Percentiles rank a stretch among this genome's conserved stretches.
Evolutionary conservation across 805 yeast species (phyloP).

Genomic region (Wickerhamiella spandovensis): DNA sequence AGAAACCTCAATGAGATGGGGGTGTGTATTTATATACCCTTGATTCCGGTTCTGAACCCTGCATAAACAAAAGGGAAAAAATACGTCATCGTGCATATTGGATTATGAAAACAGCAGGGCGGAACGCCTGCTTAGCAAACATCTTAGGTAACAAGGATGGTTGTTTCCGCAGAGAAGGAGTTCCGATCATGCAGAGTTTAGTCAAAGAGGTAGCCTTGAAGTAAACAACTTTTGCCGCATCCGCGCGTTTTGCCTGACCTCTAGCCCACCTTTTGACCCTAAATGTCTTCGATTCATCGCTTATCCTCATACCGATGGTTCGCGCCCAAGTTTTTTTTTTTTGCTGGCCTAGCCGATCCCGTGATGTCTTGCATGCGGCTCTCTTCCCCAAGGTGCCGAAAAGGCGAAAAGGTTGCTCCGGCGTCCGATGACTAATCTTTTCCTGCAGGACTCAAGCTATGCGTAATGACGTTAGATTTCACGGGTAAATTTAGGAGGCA

Average conservation of each 20-base stretch:
- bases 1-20: not conserved
- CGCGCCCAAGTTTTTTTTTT: not conserved
- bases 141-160: not conserved
- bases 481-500: not conserved
- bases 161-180: not conserved
- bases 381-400: not conserved
- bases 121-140: not conserved
- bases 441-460: not conserved
- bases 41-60: not conserved
- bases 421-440: not conserved
- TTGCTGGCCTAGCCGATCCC: not conserved
- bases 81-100: not conserved
- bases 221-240: not conserved
- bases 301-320: not conserved
- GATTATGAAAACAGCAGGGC: not conserved
- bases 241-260: too few relatives aligned
- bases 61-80: not conserved
- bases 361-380: not conserved
- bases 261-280: too few relatives aligned
- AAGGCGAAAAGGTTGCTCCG: not conserved
- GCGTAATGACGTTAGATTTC: not conserved
- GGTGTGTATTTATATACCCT: not conserved
- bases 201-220: not conserved
- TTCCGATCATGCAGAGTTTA: not conserved
- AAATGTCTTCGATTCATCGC: not conserved